Evolutionary conservation across 192 early-diverging fungal species (phyloP), one percentile per base, ranked within the genome.

Genomic region (Backusella mclennaniae): DNA sequence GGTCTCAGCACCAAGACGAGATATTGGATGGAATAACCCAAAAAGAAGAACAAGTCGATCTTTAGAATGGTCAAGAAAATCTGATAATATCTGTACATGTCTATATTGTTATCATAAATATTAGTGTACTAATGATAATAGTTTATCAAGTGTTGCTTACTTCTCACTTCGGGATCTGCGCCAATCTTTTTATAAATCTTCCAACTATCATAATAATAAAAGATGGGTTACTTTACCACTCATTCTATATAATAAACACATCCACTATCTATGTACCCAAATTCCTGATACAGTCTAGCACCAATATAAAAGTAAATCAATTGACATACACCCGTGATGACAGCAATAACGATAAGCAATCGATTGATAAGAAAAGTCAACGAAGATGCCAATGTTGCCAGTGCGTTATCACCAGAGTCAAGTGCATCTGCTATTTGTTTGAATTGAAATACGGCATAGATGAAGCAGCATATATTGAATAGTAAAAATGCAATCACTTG

Each of bases 21-120:
- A 46, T 86, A 90, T 77, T 94, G 92, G 35, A 93, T 84, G 19
- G 89, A 86, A 74, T 94, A 94, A 9, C 87, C 87, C 23, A 93
- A 67, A 76, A 94, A 94, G 85, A 96, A 96, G 84, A 94, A 96
- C 1, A 95, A 77, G 73, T 95, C 93, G 15, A 95, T 75, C 78
- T 96, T 96, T 29, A 96, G 82, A 11, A 95, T 82, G 72, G 94
- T 85, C 59, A 96, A 75, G 78, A 94, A 94, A 66, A 96, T 89
- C 59, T 95, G 93, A 80, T 94, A 94, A 33, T 84, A 81, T 35
- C 88, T 80, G 68, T 87, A 90, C 87, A 89, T 86, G 39, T 73
- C 87, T 88, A 70, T 69, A 49, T 26, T 14, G 4, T 71, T 36
- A 3, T 15, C 8, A 29, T 12, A 9, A 23, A 3, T 29, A 14